A percentile compares a stretch with the other conserved stretches of the same genome.
phyloP scores from a whole-genome alignment of 257 asterid species.

The Cruciata laevipes region DNA sequence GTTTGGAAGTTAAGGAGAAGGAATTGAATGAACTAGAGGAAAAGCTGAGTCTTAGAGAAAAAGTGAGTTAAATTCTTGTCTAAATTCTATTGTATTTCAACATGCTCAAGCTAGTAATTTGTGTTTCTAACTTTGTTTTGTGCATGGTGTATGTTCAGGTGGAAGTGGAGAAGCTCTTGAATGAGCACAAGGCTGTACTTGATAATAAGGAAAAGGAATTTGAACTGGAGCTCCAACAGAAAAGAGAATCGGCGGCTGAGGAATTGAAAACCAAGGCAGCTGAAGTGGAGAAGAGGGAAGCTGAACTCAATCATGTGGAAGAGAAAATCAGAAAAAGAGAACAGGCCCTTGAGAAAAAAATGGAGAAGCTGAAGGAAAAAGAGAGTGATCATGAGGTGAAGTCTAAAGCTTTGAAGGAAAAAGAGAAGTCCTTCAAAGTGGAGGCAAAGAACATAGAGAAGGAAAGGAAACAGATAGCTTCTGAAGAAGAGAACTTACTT shows the following conservation, averaged over 20 bases:
- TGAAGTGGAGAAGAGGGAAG: constrained; percentile 78
- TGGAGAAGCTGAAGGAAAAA: constrained; percentile 64
- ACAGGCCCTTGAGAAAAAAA: constrained; percentile 67
- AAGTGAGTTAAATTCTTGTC: no score
- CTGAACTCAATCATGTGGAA: constrained; percentile 74
- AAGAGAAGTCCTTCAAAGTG: constrained; percentile 57
- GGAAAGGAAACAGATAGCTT: constrained; percentile 46
- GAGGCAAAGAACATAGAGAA: constrained; percentile 63
- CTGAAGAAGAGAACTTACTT: constrained; percentile 58
- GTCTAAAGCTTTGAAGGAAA: constrained; percentile 61
- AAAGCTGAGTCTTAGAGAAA: constrained; percentile 59
- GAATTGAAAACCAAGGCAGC: constrained; percentile 57
- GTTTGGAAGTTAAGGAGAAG: constrained; percentile 65
- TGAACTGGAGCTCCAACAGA: constrained; percentile 73
- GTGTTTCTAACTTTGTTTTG: constrained; percentile 3
- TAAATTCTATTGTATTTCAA: neutral
- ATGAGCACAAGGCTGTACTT: constrained; percentile 60
- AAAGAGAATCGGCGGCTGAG: constrained; percentile 53
- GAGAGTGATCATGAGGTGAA: constrained; percentile 61
- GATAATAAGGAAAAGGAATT: constrained; percentile 62
- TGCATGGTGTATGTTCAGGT: constrained; percentile 37
- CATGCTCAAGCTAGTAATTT: neutral
- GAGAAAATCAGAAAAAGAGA: constrained; percentile 84
- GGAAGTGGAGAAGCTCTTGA: constrained; percentile 82
- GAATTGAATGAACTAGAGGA: constrained; percentile 65